Evolutionary conservation across 2,329 filamentous ascomycete species (phyloP), one percentile per base, ranked within the genome.

Genomic region (Camillea tinctor): DNA sequence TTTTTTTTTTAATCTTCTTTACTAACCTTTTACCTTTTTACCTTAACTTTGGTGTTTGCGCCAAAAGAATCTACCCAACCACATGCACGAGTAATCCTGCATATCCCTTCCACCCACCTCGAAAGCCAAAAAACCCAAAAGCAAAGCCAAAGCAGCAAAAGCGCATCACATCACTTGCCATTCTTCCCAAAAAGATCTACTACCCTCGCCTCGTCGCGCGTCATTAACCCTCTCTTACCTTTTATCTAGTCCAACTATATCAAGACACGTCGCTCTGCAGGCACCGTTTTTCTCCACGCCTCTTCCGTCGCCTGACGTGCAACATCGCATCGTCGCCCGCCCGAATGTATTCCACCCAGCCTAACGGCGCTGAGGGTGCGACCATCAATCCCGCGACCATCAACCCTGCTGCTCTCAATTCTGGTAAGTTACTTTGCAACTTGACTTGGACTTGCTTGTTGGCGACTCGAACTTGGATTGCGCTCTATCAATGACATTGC

Each of bases 321-420:
- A 72, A 73, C 71, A 72, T 77, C 75, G 74, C 68, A 71, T 74
- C 74, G 74, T 76, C 75, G 76, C 72, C 76, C 74, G 76, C 72
- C 72, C 77, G 76, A 76, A 82, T 84, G 81, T 84, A 84, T 81
- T 81, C 84, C 75, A 80, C 83, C 76, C 82, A 85, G 77, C 84
- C 88, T 77, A 89, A 88, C 82, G 86, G 87, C 78, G 89, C 90
- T 84, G 89, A 91, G 76, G 89, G 89, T 81, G 91, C 90, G 75
- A 96, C 92, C 74, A 95, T 96, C 83, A 92, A 96, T 83, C 92
- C 92, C 75, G 91, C 91, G 73, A 91, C 90, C 66, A 84, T 96
- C 80, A 92, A 90, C 80, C 88, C 88, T 75, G 71, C 72, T 59
- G 71, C 72, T 55, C 71, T 74, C 65, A 74, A 74, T 63, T 81